These are phyloP conservation scores for Pseudocercospora pini-densiflorae DNA, from an alignment of 2,329 filamentous ascomycete species.

Conservation along the genomic window DNA sequence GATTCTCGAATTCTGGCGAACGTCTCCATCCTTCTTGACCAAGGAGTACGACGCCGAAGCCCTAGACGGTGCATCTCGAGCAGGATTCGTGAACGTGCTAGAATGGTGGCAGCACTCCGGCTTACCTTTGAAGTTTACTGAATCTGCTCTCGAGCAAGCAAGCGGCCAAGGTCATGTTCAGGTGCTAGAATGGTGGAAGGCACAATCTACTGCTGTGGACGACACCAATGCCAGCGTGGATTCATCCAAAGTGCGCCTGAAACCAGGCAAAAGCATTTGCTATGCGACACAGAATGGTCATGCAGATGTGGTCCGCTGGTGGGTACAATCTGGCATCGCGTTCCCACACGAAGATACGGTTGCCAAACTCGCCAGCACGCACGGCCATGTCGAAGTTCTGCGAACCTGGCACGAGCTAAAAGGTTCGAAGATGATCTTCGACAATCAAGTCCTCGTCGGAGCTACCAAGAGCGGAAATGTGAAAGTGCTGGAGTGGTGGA, in stretches of 20 bases:
- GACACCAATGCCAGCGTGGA: conserved; percentile 35
- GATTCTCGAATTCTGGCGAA: conserved; percentile 90
- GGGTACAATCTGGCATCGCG: conserved; percentile 80
- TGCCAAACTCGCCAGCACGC: conserved; percentile 80
- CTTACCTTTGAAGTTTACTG: conserved; percentile 81
- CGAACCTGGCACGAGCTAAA: conserved; percentile 80
- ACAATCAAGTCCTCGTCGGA: conserved; percentile 80
- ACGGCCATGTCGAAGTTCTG: conserved; percentile 82
- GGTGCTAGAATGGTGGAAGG: conserved; percentile 93
- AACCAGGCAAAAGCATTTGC: conserved; percentile 82
- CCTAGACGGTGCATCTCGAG: conserved; percentile 83
- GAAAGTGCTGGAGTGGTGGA: conserved; percentile 91
- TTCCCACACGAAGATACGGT: conserved; percentile 81
- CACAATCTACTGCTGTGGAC: conserved; percentile 45
- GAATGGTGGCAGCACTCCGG: conserved; percentile 91
- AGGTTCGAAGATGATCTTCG: conserved; percentile 78
- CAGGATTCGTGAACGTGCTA: conserved; percentile 81
- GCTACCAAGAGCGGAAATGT: conserved; percentile 87
- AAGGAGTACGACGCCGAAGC: conserved; percentile 87
- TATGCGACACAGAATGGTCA: conserved; percentile 84
- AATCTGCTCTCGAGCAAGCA: conserved; percentile 84
- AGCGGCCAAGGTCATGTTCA: conserved; percentile 81
- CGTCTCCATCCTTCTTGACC: conserved; percentile 78
- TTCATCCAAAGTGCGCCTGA: conserved; percentile 59
- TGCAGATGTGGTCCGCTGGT: conserved; percentile 80